Evolutionary conservation across 2,329 filamentous ascomycete species (phyloP).

Genomic region (Ophiostoma australiae): DNA sequence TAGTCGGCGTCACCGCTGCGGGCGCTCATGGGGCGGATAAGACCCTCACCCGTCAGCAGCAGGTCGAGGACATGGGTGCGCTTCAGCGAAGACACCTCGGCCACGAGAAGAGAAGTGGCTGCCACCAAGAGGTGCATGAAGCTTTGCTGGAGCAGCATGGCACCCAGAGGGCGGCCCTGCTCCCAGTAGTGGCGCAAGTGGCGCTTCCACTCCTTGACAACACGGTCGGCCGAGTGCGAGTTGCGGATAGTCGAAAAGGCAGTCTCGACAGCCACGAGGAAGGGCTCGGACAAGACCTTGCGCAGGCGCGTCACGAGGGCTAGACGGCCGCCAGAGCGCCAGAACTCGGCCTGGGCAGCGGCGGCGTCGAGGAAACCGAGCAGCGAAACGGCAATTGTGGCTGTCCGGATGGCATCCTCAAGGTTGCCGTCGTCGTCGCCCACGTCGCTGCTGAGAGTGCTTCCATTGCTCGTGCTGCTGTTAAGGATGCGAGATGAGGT

Average conservation of each 20-base stretch:
- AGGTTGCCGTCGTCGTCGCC: conserved; percentile 56
- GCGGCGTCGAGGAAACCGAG: conserved; percentile 84
- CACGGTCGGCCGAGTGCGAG: conserved; percentile 58
- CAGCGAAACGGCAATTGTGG: conserved; percentile 77
- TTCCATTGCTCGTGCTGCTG: conserved; percentile 28
- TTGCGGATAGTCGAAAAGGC: conserved; percentile 88
- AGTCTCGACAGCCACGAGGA: conserved; percentile 80
- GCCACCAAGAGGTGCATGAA: conserved; percentile 82
- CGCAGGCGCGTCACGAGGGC: conserved; percentile 67
- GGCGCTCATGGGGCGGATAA: conserved; percentile 41
- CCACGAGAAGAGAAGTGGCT: conserved; percentile 67
- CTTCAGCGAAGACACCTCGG: conserved; percentile 55
- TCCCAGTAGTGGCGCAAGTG: conserved; percentile 78
- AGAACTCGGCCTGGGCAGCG: conserved; percentile 73
- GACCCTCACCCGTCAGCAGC: conserved; percentile 56
- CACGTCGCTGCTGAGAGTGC: conserved; percentile 40
- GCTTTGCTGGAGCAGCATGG: conserved; percentile 83
- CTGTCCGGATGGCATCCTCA: conserved; percentile 62
- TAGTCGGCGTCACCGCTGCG: conserved; percentile 48
- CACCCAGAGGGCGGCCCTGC: conserved; percentile 74
- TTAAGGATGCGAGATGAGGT: conserved; percentile 14
- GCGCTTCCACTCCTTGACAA: conserved; percentile 79
- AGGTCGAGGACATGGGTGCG: conserved; percentile 66
- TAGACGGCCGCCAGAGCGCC: conserved; percentile 69
- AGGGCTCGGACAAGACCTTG: conserved; percentile 72